Conservation (phyloP, 768 basidiomycete genomes). For the Tubosaeta sp. region DNA sequence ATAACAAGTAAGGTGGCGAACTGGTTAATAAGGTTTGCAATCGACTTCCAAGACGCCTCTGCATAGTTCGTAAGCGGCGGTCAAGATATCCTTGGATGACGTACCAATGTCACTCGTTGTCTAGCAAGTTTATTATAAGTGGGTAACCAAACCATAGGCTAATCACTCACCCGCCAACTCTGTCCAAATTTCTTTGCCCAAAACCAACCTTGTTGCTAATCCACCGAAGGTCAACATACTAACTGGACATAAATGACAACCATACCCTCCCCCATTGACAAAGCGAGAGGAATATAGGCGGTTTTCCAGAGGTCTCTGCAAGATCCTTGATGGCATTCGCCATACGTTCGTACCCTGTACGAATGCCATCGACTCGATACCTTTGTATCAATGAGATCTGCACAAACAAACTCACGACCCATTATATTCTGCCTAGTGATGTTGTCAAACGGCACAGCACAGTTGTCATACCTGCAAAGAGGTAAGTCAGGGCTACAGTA, state of each 20-base stretch:
- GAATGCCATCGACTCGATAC: neutral
- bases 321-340: slow-evolving; percentile 51
- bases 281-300: slow-evolving; percentile 55
- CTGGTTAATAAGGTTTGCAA: slow-evolving; percentile 54
- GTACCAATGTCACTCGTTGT: slow-evolving; percentile 49
- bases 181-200: slow-evolving; percentile 61
- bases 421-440: slow-evolving; percentile 52
- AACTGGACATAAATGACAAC: neutral
- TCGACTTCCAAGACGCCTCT: slow-evolving; percentile 48
- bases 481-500: neutral
- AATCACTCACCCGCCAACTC: slow-evolving; percentile 54
- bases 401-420: slow-evolving; percentile 43
- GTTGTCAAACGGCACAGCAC: slow-evolving; percentile 56
- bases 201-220: slow-evolving; percentile 57
- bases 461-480: slow-evolving; percentile 52
- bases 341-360: slow-evolving; percentile 57
- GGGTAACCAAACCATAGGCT: neutral
- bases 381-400: slow-evolving; percentile 1
- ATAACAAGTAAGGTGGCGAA: slow-evolving; percentile 17
- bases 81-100: neutral
- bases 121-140: slow-evolving; percentile 25
- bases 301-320: slow-evolving; percentile 43
- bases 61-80: neutral
- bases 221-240: neutral
- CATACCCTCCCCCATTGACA: slow-evolving; percentile 68